These are phyloP conservation scores for Diutina rugosa DNA, from an alignment of 1,139 yeast species.

Conservation along the genomic window DNA sequence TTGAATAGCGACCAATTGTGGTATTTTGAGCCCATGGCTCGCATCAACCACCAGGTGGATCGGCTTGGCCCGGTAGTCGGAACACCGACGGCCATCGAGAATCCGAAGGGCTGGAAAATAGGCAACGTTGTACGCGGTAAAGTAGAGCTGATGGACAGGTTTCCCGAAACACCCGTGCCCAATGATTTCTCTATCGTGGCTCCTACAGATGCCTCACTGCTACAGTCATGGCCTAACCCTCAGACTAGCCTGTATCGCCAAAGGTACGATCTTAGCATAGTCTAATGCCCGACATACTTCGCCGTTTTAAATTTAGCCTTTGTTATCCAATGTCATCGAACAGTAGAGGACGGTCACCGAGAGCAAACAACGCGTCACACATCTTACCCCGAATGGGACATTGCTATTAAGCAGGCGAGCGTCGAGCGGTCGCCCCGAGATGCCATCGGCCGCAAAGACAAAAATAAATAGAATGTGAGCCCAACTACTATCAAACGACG, in stretches of 20 bases:
- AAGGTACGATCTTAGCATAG: neutral
- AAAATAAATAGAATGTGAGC: neutral
- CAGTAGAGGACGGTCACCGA: neutral
- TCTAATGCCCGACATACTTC: neutral
- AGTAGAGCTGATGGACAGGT: neutral
- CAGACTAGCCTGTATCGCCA: neutral
- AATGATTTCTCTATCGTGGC: neutral
- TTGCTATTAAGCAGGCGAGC: neutral
- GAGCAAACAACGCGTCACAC: neutral
- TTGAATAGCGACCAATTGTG: conserved; percentile 12
- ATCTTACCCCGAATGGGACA: neutral
- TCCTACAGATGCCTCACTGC: neutral
- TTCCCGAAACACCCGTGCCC: neutral
- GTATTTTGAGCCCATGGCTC: conserved; percentile 34
- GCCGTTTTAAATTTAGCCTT: neutral
- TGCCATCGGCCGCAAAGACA: neutral
- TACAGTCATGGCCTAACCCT: neutral
- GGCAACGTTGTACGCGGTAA: neutral
- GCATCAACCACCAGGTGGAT: conserved; percentile 34
- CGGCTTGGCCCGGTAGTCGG: conserved; percentile 6
- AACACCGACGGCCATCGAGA: neutral
- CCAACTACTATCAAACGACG: conserved; percentile 3
- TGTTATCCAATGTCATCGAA: neutral
- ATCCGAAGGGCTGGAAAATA: neutral
- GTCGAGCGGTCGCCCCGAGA: neutral